phyloP scores from a whole-genome alignment of 2,329 filamentous ascomycete species.

The Curvularia spicifera region DNA sequence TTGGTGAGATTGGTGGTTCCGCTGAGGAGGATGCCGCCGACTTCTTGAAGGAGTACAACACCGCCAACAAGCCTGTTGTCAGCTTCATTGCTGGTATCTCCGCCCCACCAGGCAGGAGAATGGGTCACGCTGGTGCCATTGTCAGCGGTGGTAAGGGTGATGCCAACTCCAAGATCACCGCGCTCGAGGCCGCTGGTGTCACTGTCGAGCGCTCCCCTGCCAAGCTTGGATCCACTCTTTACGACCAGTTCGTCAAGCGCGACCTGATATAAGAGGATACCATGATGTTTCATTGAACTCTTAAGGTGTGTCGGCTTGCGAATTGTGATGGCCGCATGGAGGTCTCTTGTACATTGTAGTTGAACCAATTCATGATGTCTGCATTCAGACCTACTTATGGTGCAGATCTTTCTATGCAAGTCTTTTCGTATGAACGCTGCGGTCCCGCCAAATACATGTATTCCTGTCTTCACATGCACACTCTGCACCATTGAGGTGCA shows the following conservation, averaged over 20 bases:
- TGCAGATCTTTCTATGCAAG: background rate
- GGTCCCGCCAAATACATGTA: background rate
- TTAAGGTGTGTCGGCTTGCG: constrained; percentile 28
- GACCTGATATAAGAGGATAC: constrained; percentile 80
- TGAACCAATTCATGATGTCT: constrained; percentile 34
- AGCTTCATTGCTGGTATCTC: constrained; percentile 99
- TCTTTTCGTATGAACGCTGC: background rate
- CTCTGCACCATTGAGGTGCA: constrained; percentile 5
- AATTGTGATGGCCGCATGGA: constrained; percentile 29
- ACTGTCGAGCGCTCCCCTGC: constrained; percentile 87
- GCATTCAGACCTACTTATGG: constrained; percentile 2
- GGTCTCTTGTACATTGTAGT: constrained; percentile 47
- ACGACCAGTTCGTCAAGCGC: constrained; percentile 93
- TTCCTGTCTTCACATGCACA: constrained; percentile 19
- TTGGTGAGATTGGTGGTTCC: constrained; percentile 96
- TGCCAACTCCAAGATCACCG: constrained; percentile 96
- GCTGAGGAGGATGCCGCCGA: constrained; percentile 98
- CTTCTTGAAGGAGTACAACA: constrained; percentile 92
- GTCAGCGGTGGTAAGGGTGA: constrained; percentile 97
- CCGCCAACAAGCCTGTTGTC: constrained; percentile 91
- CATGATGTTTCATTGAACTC: constrained; percentile 20
- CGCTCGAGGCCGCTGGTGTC: constrained; percentile 90
- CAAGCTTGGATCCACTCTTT: constrained; percentile 87
- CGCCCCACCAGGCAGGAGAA: constrained; percentile 91
- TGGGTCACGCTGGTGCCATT: constrained; percentile 99